Evolutionary conservation across 176 grass and related monocot species (phyloP).

Genomic region (Aegilops sharonensis): DNA sequence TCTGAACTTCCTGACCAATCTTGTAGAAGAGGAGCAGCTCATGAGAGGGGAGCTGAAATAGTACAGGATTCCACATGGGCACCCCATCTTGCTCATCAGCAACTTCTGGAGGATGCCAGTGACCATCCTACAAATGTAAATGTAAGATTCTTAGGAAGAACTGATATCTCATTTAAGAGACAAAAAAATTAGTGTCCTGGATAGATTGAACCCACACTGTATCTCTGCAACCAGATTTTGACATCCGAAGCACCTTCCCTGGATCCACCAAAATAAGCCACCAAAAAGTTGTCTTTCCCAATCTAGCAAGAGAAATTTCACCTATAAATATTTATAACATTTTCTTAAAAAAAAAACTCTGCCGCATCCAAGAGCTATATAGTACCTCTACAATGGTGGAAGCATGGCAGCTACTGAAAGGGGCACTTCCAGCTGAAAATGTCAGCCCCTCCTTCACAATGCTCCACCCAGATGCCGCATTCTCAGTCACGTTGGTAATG

Average conservation of each 20-base stretch:
- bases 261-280: constrained; percentile 93
- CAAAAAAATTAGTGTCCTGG: constrained; percentile 8
- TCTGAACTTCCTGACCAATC: constrained; percentile 90
- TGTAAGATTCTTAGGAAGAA: constrained; percentile 12
- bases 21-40: constrained; percentile 97
- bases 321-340: background rate
- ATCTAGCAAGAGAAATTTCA: constrained; percentile 50
- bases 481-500: constrained; percentile 30
- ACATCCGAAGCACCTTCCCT: constrained; percentile 81
- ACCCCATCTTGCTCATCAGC: constrained; percentile 76
- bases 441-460: constrained; percentile 57
- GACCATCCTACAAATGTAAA: constrained; percentile 54
- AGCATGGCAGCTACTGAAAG: constrained; percentile 78
- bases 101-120: constrained; percentile 65
- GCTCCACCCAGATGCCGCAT: constrained; percentile 42
- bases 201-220: constrained; percentile 53
- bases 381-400: constrained; percentile 73
- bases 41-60: constrained; percentile 88
- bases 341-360: background rate
- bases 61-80: constrained; percentile 94
- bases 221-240: constrained; percentile 96
- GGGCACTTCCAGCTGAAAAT: constrained; percentile 31
- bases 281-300: constrained; percentile 53
- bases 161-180: background rate
- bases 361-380: background rate